A percentile compares a stretch with the other conserved stretches of the same genome.
phyloP scores from a whole-genome alignment of 441 rosid species.

The Erodium moschatum region DNA sequence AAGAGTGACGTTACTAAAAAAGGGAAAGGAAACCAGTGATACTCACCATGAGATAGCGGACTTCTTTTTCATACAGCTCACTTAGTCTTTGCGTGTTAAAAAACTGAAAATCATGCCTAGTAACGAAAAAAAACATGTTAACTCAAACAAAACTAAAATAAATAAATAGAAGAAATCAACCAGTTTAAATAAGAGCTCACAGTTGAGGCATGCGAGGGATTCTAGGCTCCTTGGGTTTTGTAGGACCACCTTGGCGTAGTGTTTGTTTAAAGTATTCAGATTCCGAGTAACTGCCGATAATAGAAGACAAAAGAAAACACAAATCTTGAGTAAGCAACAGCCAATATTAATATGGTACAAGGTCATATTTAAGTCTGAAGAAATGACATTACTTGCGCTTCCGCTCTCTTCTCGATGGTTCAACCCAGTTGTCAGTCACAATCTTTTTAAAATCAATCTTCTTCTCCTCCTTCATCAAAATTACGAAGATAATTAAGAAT shows the following conservation, averaged over 20 bases:
- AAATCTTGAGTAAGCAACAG: neutral
- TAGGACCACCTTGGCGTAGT: conserved; percentile 88
- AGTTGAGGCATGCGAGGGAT: conserved; percentile 99
- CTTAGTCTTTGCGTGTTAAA: conserved; percentile 90
- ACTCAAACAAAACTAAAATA: neutral
- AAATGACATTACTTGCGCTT: conserved; percentile 74
- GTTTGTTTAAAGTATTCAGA: conserved; percentile 96
- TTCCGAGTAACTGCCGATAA: conserved; percentile 70
- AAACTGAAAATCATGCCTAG: conserved; percentile 95
- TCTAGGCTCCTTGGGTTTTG: conserved; percentile 95
- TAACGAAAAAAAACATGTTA: conserved; percentile 18
- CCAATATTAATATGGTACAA: neutral
- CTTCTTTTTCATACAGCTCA: conserved; percentile 96
- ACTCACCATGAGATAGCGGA: conserved; percentile 88
- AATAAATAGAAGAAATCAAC: conserved; percentile 2
- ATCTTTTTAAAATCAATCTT: conserved; percentile 94
- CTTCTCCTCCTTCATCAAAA: conserved; percentile 59
- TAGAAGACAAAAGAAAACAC: too few species aligned
- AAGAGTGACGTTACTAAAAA: too few species aligned
- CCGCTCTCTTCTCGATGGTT: conserved; percentile 97
- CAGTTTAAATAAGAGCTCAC: conserved; percentile 36
- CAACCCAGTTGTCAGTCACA: conserved; percentile 94
- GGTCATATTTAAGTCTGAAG: neutral
- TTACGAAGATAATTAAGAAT: conserved; percentile 16
- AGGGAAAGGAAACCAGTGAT: conserved; percentile 5